Evolutionary conservation across 2,329 filamentous ascomycete genomes (phyloP).

Genomic region (Pseudocercospora pini-densiflorae): DNA sequence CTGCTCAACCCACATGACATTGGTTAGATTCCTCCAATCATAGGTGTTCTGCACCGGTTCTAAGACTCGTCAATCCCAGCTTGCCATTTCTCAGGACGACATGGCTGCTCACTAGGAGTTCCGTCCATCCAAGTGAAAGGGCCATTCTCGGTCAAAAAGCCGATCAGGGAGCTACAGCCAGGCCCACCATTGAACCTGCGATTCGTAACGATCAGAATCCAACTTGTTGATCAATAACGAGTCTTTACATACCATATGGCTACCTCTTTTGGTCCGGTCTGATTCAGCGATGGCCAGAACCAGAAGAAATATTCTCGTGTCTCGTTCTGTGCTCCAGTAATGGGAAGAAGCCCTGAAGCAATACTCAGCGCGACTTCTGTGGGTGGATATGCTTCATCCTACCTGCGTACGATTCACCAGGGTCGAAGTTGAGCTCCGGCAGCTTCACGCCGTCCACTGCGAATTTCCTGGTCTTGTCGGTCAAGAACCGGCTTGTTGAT

Average conservation of each 20-base stretch:
- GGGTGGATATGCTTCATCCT: background rate
- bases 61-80: background rate
- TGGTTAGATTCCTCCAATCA: constrained; percentile 62
- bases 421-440: constrained; percentile 49
- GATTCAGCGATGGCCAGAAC: constrained; percentile 60
- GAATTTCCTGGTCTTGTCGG: constrained; percentile 21
- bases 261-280: constrained; percentile 54
- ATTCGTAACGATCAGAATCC: background rate
- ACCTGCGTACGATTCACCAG: constrained; percentile 48
- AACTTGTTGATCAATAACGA: background rate
- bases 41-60: constrained; percentile 16
- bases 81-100: background rate
- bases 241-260: constrained; percentile 51
- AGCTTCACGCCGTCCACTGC: constrained; percentile 37
- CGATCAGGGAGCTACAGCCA: constrained; percentile 28
- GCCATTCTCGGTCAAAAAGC: constrained; percentile 29
- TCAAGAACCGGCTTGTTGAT: constrained; percentile 15
- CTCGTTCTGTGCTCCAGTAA: constrained; percentile 53
- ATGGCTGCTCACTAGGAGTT: constrained; percentile 6
- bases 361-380: background rate
- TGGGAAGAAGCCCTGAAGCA: constrained; percentile 53
- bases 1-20: constrained; percentile 71
- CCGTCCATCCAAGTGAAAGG: constrained; percentile 44
- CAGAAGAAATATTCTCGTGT: constrained; percentile 58
- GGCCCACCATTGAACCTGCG: constrained; percentile 32